Base-by-base conservation (phyloP, 2,329 filamentous ascomycete genomes). In the Exophiala oligosperma region DNA sequence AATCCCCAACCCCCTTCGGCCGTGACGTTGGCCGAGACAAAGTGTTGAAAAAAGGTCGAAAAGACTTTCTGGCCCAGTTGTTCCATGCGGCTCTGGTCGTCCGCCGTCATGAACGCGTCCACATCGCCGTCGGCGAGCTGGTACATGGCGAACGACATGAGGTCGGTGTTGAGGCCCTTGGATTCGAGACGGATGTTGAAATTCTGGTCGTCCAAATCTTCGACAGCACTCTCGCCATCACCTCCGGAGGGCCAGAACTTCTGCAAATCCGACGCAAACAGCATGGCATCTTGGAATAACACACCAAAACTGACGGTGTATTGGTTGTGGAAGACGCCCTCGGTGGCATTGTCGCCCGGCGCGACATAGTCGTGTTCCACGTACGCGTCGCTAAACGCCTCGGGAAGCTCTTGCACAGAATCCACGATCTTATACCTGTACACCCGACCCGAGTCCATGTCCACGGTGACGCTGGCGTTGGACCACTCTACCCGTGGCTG, bases 41-140 rank as follows among this genome's bases (percentile, higher is more conserved):
- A 60, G 37, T 60, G 57, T 43, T 60, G 54, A 44, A 60, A 60
- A 41, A 60, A 60, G 14, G 51, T 54, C 14, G 37, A 3, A 28
- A 60, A 57, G 28, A 57, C 57, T 9, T 35, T 52, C 35, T 51
- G 52, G 6, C 54, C 57, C n/a, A 53, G 47, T 29, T 40, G 43
- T 26, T 12, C 32, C 52, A 55, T 55, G 43, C 49, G 43, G 2
- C 29, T 8, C 2, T 28, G 28, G 32, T 55, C 43, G 17, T 17
- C 17, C 17, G 17, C 17, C 17, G 17, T 17, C 52, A 49, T 55
- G 17, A 55, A 28, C 32, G 37, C 46, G 5, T 55, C 52, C 29
- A 48, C 6, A 28, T 55, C 44, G 23, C 44, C 52, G 12, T 23
- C 11, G 17, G 52, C 44, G 12, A 55, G 52, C 44, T 55, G 52